A percentile compares a stretch with the other conserved stretches of the same genome.
phyloP scores from a whole-genome alignment of 495 filamentous ascomycete species.

The Trichoderma erinaceum region DNA sequence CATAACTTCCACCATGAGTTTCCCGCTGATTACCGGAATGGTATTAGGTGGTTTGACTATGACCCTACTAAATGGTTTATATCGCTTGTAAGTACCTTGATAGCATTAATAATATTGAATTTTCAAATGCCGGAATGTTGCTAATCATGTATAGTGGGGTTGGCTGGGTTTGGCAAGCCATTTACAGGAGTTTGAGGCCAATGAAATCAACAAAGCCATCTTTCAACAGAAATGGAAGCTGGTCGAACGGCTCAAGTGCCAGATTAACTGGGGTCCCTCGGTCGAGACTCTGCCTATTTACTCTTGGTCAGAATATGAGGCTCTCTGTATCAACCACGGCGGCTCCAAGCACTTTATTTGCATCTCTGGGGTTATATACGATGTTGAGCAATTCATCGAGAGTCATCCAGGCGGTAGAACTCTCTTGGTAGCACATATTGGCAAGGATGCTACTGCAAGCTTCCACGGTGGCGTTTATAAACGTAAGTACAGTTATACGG shows the following conservation, averaged over 20 bases:
- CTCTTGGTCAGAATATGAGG: conserved; percentile 92
- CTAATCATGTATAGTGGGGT: conserved; percentile 80
- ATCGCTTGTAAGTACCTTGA: neutral
- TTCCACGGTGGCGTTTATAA: conserved; percentile 99
- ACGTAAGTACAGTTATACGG: conserved; percentile 26
- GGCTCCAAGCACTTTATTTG: conserved; percentile 69
- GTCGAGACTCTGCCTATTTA: conserved; percentile 91
- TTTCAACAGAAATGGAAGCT: conserved; percentile 98
- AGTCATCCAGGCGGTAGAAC: conserved; percentile 95
- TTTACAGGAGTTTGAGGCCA: conserved; percentile 92
- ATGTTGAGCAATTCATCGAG: conserved; percentile 89
- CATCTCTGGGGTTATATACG: conserved; percentile 91
- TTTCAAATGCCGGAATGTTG: neutral
- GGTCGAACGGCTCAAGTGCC: conserved; percentile 88
- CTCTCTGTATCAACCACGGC: conserved; percentile 65
- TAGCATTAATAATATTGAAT: too few species aligned
- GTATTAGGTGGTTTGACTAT: conserved; percentile 96
- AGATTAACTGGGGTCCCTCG: conserved; percentile 90
- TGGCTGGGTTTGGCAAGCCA: conserved; percentile 89
- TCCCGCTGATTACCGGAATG: conserved; percentile 98
- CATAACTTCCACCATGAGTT: conserved; percentile 99
- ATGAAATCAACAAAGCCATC: conserved; percentile 98
- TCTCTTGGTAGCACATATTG: conserved; percentile 83
- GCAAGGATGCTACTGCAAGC: conserved; percentile 97
- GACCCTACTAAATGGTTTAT: conserved; percentile 92